Evolutionary conservation across 768 basidiomycete genomes (phyloP).

Genomic region (Suillus brevipes): DNA sequence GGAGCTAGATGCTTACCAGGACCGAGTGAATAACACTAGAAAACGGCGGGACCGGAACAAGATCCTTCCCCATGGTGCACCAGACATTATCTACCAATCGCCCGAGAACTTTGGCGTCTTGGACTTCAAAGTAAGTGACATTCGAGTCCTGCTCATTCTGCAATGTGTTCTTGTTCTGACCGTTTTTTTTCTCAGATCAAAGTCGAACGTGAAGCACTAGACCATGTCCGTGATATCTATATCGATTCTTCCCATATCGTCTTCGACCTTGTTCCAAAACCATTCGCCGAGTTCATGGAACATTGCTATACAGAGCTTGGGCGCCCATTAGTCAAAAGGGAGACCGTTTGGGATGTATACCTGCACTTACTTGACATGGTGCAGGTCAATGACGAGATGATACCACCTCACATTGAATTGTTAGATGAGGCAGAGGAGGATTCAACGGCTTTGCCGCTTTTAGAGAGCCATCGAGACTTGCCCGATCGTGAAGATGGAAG

Average conservation of each 20-base stretch:
- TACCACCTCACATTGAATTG: neutral
- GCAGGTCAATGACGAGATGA: neutral
- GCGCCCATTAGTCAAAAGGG: constrained; percentile 20
- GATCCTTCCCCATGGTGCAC: neutral
- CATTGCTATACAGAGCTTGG: constrained; percentile 23
- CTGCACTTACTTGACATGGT: neutral
- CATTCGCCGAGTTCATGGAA: constrained; percentile 25
- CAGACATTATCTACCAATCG: neutral
- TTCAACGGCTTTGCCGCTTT: neutral
- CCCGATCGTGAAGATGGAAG: neutral
- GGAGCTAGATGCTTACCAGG: too few species aligned
- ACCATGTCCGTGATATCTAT: neutral
- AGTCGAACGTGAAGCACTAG: neutral
- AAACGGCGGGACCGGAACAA: neutral
- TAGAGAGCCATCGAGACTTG: neutral
- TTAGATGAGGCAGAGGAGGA: neutral
- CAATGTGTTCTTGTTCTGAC: neutral
- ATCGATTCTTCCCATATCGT: constrained; percentile 13
- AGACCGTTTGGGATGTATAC: neutral
- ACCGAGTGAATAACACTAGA: too few species aligned
- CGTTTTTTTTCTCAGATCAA: neutral
- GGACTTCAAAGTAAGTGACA: neutral
- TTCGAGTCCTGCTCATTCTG: neutral
- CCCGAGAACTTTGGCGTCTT: neutral
- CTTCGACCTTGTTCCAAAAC: constrained; percentile 36